Percentiles rank a stretch among this genome's conserved stretches.
Conservation (phyloP, 371 early-diverging fungal species). For the Apophysomyces variabilis region DNA sequence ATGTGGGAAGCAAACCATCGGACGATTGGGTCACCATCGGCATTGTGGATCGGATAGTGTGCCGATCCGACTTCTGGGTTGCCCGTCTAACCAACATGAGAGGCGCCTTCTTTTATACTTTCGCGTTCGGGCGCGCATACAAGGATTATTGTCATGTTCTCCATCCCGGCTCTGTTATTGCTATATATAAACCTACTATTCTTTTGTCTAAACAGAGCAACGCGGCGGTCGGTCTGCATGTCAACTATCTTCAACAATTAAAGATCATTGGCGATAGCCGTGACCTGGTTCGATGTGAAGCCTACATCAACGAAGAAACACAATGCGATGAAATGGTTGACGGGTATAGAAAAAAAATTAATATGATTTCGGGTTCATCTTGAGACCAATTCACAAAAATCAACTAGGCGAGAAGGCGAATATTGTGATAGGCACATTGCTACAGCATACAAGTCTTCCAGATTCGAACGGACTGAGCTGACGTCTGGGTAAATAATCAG, state of each 20-base stretch:
- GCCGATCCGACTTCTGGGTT: slow-evolving; percentile 23
- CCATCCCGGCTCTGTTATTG: slow-evolving; percentile 33
- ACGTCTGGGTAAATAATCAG: slow-evolving; percentile 42
- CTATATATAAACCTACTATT: slow-evolving; percentile 31
- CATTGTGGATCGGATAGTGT: slow-evolving; percentile 32
- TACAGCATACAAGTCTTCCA: slow-evolving; percentile 33
- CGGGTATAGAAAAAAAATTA: slow-evolving; percentile 19
- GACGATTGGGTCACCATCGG: slow-evolving; percentile 43
- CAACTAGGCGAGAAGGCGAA: slow-evolving; percentile 41
- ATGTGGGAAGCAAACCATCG: slow-evolving; percentile 36
- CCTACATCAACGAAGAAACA: slow-evolving; percentile 19
- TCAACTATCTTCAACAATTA: slow-evolving; percentile 33
- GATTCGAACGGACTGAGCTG: slow-evolving; percentile 49
- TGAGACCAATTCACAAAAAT: not conserved
- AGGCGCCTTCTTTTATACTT: slow-evolving; percentile 27
- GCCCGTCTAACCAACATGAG: slow-evolving; percentile 40
- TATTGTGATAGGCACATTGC: slow-evolving; percentile 45
- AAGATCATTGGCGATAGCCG: slow-evolving; percentile 42
- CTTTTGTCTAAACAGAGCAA: slow-evolving; percentile 25
- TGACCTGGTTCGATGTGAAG: slow-evolving; percentile 38
- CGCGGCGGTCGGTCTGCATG: slow-evolving; percentile 32
- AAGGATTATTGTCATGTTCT: slow-evolving; percentile 21
- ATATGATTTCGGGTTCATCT: not conserved
- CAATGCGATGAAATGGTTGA: slow-evolving; percentile 46
- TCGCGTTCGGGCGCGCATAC: slow-evolving; percentile 37